Conservation (phyloP, 1,139 yeast genomes). For the Candida gigantensis region DNA sequence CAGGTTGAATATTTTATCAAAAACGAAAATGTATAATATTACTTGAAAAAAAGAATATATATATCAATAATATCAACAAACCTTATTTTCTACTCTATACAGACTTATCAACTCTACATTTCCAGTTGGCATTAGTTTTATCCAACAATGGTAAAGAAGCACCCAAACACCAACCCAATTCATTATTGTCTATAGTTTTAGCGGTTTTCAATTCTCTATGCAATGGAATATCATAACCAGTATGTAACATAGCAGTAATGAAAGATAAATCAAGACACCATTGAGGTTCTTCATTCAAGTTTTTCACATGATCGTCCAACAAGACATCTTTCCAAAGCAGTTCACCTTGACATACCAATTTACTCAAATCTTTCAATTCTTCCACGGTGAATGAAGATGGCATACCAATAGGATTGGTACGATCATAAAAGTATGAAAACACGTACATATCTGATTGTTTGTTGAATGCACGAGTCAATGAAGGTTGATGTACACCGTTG, state of each 20-base stretch:
- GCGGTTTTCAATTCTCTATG: constrained; percentile 90
- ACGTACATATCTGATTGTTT: constrained; percentile 74
- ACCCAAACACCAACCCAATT: constrained; percentile 98
- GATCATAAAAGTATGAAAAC: constrained; percentile 92
- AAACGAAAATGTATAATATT: too few species aligned
- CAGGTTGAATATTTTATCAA: too few species aligned
- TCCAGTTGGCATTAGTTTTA: constrained; percentile 62
- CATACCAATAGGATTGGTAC: constrained; percentile 92
- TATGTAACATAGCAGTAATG: constrained; percentile 85
- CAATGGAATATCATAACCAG: constrained; percentile 94
- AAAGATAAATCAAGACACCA: constrained; percentile 94
- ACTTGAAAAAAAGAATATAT: too few species aligned
- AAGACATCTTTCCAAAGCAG: constrained; percentile 64
- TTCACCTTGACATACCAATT: constrained; percentile 82
- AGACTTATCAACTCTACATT: constrained; percentile 58
- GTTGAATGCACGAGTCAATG: constrained; percentile 73
- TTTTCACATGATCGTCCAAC: constrained; percentile 65
- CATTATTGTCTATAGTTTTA: constrained; percentile 81
- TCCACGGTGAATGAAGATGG: constrained; percentile 83
- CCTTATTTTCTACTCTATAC: too few species aligned
- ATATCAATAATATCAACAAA: too few species aligned
- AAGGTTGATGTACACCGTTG: constrained; percentile 96
- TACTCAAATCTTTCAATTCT: constrained; percentile 81
- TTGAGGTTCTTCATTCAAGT: constrained; percentile 75
- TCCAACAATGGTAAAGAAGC: constrained; percentile 91